A percentile compares a stretch with the other conserved stretches of the same genome.
phyloP scores from a whole-genome alignment of 176 grass and related monocot genomes.

The Aegilops longissima region DNA sequence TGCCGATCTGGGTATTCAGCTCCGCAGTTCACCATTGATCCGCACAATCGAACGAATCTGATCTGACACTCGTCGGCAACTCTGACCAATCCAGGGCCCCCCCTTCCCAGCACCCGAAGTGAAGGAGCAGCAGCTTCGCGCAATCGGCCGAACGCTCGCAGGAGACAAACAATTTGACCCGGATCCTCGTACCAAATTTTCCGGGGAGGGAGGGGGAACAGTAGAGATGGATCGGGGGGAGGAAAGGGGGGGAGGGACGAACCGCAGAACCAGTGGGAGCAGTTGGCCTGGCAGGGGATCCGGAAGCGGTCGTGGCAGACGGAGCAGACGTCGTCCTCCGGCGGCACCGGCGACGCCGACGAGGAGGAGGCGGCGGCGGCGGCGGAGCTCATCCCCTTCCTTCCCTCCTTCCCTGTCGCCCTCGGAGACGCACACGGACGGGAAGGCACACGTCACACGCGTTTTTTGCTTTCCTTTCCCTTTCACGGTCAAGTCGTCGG shows the following conservation, averaged over 20 bases:
- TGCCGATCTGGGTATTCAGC: neutral
- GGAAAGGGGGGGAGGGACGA: slow-evolving; percentile 3
- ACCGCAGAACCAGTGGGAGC: slow-evolving; percentile 99
- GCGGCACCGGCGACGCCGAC: slow-evolving; percentile 56
- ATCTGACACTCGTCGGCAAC: neutral
- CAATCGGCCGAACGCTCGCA: neutral
- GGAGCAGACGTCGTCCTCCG: slow-evolving; percentile 83
- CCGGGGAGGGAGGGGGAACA: neutral
- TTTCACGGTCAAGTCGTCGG: neutral
- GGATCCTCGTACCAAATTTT: neutral
- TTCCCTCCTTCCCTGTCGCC: neutral
- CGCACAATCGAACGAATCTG: neutral
- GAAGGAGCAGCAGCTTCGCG: neutral
- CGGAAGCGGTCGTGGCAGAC: slow-evolving; percentile 86
- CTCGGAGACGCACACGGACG: neutral
- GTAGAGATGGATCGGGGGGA: neutral
- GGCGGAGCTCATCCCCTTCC: slow-evolving; percentile 31
- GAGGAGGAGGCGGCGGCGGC: neutral
- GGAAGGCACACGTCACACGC: neutral
- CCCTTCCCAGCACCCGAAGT: neutral
- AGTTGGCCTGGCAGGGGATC: slow-evolving; percentile 87
- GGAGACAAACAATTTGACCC: neutral
- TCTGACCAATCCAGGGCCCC: neutral
- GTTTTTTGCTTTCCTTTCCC: neutral
- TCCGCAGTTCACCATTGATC: neutral